Conservation (phyloP, 352 stramenopile genomes). For the Phytopythium vexans region DNA sequence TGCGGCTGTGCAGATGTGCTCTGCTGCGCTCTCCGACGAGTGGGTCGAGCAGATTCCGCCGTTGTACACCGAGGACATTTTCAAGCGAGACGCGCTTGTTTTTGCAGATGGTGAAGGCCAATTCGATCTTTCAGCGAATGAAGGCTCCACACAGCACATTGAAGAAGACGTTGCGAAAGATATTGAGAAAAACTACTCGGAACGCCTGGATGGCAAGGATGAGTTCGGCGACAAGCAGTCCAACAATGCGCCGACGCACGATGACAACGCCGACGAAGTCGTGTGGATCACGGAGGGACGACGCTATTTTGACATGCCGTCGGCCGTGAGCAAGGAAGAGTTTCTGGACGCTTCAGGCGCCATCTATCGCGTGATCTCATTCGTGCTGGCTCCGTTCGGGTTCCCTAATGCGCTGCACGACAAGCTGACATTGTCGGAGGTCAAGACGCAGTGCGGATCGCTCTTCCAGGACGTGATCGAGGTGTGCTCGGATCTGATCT, state of each 20-base stretch:
- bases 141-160: not conserved
- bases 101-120: conserved; percentile 37
- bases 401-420: conserved; percentile 59
- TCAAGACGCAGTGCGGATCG: conserved; percentile 68
- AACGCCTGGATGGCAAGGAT: conserved; percentile 39
- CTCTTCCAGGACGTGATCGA: conserved; percentile 86
- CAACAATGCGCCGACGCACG: conserved; percentile 13
- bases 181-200: conserved; percentile 38
- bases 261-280: conserved; percentile 29
- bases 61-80: conserved; percentile 42
- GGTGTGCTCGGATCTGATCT: conserved; percentile 84
- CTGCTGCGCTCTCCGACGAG: conserved; percentile 31
- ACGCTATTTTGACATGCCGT: conserved; percentile 83
- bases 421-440: conserved; percentile 57
- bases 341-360: conserved; percentile 65
- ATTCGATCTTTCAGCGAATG: conserved; percentile 60
- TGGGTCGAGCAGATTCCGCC: conserved; percentile 33
- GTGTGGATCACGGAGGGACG: conserved; percentile 52
- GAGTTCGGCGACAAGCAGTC: conserved; percentile 8
- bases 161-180: conserved; percentile 5
- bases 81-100: conserved; percentile 33
- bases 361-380: conserved; percentile 78
- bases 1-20: conserved; percentile 31
- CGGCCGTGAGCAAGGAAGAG: conserved; percentile 52
- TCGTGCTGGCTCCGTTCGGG: conserved; percentile 77